Conservation (phyloP, 345 rosid species). For the Kandelia obovata region DNA sequence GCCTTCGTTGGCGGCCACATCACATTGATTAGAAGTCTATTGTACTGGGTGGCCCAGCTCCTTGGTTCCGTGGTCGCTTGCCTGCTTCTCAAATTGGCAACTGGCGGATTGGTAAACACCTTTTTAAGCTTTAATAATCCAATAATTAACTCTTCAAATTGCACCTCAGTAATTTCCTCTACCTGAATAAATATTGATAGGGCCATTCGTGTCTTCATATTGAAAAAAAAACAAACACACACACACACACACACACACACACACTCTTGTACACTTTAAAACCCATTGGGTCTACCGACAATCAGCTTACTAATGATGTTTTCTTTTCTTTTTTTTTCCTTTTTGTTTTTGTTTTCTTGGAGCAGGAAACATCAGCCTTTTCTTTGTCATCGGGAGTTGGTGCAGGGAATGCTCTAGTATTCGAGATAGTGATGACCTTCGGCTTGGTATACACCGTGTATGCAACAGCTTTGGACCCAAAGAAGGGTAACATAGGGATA, state of each 20-base stretch:
- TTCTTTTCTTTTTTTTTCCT: not conserved
- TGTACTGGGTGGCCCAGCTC: conserved; percentile 1
- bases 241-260: too few species aligned
- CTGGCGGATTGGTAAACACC: not conserved
- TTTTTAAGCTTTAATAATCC: too few species aligned
- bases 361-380: conserved; percentile 1
- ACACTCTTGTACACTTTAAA: too few species aligned
- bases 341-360: not conserved
- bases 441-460: conserved; percentile 6
- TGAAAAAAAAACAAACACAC: too few species aligned
- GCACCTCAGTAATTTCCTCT: too few species aligned
- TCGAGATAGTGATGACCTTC: conserved; percentile 4
- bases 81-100: not conserved
- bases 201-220: too few species aligned
- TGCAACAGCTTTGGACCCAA: conserved; percentile 7
- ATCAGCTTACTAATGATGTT: not conserved
- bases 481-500: conserved; percentile 4
- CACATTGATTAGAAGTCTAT: not conserved
- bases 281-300: too few species aligned
- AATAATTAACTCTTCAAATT: too few species aligned
- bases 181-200: too few species aligned
- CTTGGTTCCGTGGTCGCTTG: not conserved
- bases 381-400: not conserved
- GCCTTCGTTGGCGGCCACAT: conserved; percentile 9
- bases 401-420: not conserved